Base-by-base conservation (phyloP, 2,329 filamentous ascomycete genomes). In the Nothophoma quercina region DNA sequence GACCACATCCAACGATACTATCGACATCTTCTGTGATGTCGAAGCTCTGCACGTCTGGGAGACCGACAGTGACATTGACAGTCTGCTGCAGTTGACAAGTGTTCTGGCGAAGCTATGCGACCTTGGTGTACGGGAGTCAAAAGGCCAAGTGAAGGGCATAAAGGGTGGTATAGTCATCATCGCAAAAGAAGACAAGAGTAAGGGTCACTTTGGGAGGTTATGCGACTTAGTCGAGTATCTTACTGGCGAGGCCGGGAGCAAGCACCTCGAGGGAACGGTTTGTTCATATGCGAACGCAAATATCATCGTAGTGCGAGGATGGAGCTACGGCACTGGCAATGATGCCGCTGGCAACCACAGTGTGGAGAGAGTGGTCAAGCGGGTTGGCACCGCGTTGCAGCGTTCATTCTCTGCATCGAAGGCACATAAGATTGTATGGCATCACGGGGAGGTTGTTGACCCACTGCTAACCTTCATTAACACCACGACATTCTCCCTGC, bases 41-140 rank as follows among this genome's bases (percentile, higher is more conserved):
- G 38, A 57, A 5, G 60, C 60, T 9, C 52, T 74, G 1, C 68
- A 72, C 38, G 53, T 74, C n/a, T 74, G 70, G 70, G 70, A 74
- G 39, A 57, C 62, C 0, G 62, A 70, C 10, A 64, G 67, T 1
- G 70, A 74, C 23, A 48, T 71, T 12, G 71, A 73, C 23, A 62
- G 57, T 18, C 54, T 74, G 13, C 51, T 73, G 2, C 71, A 72
- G 15, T 51, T 74, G 4, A 65, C 60, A 1, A 65, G 68, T 8
- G 60, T 70, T 26, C 67, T 72, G 22, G 62, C 65, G 3, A 70
- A 67, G 51, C 45, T 71, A 7, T 65, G 60, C 30, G 50, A 66
- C n/a, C 53, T 66, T 7, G 63, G 64, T 12, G 51, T 56, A 6
- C 56, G 60, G 34, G 50, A 43, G 26, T 39, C 39, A 3, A 53